These are phyloP conservation scores for Cicer cuneatum DNA, from an alignment of 306 rosid genomes.

Conservation along the genomic window DNA sequence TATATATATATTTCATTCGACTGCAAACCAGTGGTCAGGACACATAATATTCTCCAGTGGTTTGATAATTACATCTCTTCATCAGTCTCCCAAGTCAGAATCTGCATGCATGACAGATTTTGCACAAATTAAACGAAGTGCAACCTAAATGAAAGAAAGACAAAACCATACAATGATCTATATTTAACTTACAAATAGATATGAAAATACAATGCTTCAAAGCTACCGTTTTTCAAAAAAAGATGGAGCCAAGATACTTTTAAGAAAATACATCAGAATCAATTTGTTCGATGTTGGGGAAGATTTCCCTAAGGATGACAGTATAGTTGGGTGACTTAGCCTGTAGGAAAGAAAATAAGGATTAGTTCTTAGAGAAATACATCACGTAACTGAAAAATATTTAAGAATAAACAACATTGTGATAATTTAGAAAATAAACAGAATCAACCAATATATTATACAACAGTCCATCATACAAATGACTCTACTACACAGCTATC, in stretches of 20 bases:
- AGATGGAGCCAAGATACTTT: slow-evolving; percentile 41
- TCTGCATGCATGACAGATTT: slow-evolving; percentile 42
- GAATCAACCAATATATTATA: background rate
- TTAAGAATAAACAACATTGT: background rate
- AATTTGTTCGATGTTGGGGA: slow-evolving; percentile 80
- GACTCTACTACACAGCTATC: slow-evolving; percentile 8
- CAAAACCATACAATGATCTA: slow-evolving; percentile 13
- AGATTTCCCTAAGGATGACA: slow-evolving; percentile 53
- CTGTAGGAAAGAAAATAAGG: slow-evolving; percentile 56
- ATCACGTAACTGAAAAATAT: slow-evolving; percentile 26
- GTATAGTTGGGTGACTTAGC: slow-evolving; percentile 71
- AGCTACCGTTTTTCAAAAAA: slow-evolving; percentile 8
- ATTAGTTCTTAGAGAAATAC: slow-evolving; percentile 41
- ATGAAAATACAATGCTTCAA: slow-evolving; percentile 27
- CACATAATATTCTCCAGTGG: slow-evolving; percentile 25
- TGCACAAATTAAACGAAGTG: slow-evolving; percentile 20
- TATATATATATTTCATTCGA: background rate
- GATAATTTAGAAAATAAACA: slow-evolving; percentile 27
- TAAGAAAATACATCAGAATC: slow-evolving; percentile 71
- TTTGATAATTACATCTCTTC: slow-evolving; percentile 31
- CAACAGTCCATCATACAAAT: background rate
- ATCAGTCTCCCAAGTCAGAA: slow-evolving; percentile 34
- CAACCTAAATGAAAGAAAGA: slow-evolving; percentile 19
- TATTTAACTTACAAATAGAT: slow-evolving; percentile 45
- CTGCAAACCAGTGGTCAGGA: slow-evolving; percentile 28